These are phyloP conservation scores for Syzygium grande DNA, from an alignment of 345 rosid genomes.

Conservation along the genomic window DNA sequence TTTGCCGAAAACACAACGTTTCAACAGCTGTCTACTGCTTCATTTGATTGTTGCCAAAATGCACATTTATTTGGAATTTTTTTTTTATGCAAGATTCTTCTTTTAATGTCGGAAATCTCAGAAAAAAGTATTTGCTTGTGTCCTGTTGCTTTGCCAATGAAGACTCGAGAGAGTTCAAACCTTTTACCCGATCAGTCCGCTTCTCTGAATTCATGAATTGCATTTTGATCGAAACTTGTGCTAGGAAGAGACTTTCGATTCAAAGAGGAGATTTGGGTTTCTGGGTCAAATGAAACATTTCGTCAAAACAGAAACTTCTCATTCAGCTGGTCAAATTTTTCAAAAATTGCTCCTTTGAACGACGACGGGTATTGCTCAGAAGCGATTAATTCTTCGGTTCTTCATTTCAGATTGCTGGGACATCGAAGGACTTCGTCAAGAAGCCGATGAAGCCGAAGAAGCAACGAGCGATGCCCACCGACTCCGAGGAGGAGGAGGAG, in stretches of 20 bases:
- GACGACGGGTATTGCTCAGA: neutral
- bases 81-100: neutral
- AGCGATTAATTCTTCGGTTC: neutral
- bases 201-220: neutral
- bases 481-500: conserved; percentile 53
- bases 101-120: neutral
- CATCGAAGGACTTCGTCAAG: conserved; percentile 40
- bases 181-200: neutral
- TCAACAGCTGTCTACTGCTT: neutral
- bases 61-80: neutral
- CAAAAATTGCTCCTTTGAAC: neutral
- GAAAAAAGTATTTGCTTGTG: neutral
- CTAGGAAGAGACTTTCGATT: neutral
- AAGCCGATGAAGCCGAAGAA: conserved; percentile 28
- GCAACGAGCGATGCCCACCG: conserved; percentile 31
- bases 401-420: conserved; percentile 53
- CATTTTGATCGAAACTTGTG: neutral
- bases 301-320: neutral
- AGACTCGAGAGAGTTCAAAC: neutral
- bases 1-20: neutral
- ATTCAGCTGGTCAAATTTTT: neutral
- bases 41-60: neutral
- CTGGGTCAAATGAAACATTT: neutral
- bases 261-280: neutral
- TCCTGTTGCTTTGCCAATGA: neutral